These are phyloP conservation scores for Cytospora schulzeri DNA, from an alignment of 2,329 filamentous ascomycete genomes.

Conservation along the genomic window DNA sequence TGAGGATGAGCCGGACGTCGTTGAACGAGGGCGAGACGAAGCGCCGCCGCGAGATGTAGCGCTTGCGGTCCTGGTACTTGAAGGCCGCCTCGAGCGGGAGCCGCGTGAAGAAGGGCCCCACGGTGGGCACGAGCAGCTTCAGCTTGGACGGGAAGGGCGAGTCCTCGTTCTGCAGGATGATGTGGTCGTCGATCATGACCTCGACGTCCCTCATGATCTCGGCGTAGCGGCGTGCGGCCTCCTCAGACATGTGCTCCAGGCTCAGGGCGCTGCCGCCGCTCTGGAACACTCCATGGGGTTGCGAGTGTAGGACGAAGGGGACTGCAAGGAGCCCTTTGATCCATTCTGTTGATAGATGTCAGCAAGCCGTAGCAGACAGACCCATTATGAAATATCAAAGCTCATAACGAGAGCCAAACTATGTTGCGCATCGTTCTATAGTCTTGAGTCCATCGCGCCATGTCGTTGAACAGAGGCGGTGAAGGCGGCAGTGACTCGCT, in stretches of 20 bases:
- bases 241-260: constrained; percentile 70
- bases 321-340: constrained; percentile 93
- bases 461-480: neutral
- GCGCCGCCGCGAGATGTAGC: constrained; percentile 85
- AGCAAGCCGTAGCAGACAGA: neutral
- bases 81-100: constrained; percentile 88
- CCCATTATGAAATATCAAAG: no score
- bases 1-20: constrained; percentile 88
- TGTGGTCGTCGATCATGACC: constrained; percentile 83
- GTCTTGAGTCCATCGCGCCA: neutral
- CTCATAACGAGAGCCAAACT: neutral
- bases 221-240: constrained; percentile 84
- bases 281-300: constrained; percentile 80
- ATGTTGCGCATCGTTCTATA: neutral
- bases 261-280: constrained; percentile 59
- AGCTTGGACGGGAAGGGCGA: constrained; percentile 77
- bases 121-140: constrained; percentile 84
- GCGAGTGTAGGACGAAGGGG: constrained; percentile 93
- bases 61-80: constrained; percentile 80
- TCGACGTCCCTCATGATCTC: constrained; percentile 97
- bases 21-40: constrained; percentile 98
- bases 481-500: neutral
- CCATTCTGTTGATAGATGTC: constrained; percentile 66
- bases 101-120: constrained; percentile 92
- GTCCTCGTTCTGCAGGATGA: constrained; percentile 53